Conservation (phyloP, 2,329 filamentous ascomycete species). For the Alternaria hordeiaustralica region DNA sequence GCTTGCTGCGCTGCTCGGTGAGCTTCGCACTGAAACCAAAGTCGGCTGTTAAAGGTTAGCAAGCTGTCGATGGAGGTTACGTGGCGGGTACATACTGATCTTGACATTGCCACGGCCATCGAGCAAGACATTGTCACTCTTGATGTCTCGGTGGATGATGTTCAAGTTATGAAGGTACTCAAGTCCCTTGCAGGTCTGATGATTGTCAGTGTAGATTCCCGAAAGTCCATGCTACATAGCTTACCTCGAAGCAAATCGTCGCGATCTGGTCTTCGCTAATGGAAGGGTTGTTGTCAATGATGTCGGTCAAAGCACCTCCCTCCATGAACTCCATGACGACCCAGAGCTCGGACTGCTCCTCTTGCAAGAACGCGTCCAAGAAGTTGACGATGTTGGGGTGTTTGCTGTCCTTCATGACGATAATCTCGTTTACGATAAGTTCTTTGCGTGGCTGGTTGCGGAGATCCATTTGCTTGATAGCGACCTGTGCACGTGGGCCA, state of each 20-base stretch:
- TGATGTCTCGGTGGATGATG: conserved; percentile 99
- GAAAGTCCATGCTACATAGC: conserved; percentile 32
- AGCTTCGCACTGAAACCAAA: conserved; percentile 99
- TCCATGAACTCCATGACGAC: conserved; percentile 99
- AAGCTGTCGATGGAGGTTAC: not conserved
- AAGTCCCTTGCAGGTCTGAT: conserved; percentile 89
- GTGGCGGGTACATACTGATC: conserved; percentile 72
- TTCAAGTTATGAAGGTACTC: conserved; percentile 94
- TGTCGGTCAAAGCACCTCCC: conserved; percentile 93
- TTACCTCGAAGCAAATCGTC: conserved; percentile 93
- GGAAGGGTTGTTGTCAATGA: conserved; percentile 95
- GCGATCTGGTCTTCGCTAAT: conserved; percentile 98
- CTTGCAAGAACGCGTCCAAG: conserved; percentile 93
- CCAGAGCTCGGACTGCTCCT: conserved; percentile 96
- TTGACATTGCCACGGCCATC: conserved; percentile 96
- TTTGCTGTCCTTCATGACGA: conserved; percentile 99
- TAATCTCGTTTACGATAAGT: conserved; percentile 98
- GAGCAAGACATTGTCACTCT: conserved; percentile 96
- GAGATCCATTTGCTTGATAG: conserved; percentile 99
- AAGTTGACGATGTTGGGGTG: conserved; percentile 99
- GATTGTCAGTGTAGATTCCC: conserved; percentile 35
- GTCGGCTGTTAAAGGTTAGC: conserved; percentile 69
- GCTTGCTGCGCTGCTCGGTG: conserved; percentile 94
- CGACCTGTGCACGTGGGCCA: conserved; percentile 84
- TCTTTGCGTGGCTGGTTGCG: conserved; percentile 97